Conservation (phyloP, 495 filamentous ascomycete species). For the Staphylotrichum tortipilum region DNA sequence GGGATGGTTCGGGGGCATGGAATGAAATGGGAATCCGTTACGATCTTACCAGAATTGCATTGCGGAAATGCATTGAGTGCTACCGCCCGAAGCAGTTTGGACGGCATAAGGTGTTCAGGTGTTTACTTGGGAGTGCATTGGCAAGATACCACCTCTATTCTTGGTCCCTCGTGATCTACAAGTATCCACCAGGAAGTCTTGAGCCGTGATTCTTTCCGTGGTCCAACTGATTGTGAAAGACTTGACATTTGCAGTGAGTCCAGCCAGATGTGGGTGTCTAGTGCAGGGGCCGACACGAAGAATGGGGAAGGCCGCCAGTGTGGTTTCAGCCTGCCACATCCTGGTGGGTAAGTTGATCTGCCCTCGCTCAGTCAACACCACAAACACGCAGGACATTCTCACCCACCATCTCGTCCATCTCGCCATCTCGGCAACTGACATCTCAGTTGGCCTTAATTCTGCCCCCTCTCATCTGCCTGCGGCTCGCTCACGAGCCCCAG, state of each 20-base stretch:
- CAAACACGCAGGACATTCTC: neutral
- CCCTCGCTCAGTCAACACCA: neutral
- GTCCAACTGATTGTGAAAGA: no score
- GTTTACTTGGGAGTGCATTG: constrained; percentile 3
- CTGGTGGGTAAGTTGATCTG: neutral
- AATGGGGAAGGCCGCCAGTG: no score
- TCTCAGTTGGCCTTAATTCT: neutral
- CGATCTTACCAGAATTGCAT: neutral
- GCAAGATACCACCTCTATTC: constrained; percentile 1
- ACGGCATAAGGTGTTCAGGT: constrained; percentile 6
- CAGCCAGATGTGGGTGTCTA: no score
- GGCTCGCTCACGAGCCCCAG: no score
- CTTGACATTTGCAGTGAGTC: neutral
- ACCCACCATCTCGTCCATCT: neutral
- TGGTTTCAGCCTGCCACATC: no score
- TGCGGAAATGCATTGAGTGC: constrained; percentile 9
- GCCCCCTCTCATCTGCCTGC: neutral
- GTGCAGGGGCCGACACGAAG: no score
- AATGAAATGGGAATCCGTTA: neutral
- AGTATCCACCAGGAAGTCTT: neutral
- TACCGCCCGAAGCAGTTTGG: neutral
- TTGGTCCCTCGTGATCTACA: neutral
- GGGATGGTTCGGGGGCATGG: neutral
- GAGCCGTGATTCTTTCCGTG: neutral
- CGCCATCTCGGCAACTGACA: neutral